Conservation (phyloP, 2,329 filamentous ascomycete species). For the Colletotrichum coccodes region DNA sequence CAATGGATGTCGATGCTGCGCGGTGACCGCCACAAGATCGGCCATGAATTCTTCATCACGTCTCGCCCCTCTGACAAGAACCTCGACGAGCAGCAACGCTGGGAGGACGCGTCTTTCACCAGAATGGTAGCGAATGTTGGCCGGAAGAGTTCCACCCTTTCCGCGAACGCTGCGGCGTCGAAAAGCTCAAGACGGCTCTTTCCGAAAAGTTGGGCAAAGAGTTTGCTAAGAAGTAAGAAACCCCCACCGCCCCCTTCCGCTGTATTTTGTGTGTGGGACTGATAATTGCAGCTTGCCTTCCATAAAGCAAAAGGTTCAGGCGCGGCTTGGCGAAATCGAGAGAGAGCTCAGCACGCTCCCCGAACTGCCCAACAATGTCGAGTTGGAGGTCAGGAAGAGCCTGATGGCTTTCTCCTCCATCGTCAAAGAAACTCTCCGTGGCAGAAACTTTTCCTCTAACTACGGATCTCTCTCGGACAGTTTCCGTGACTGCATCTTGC, state of each 20-base stretch:
- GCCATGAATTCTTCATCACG: conserved; percentile 83
- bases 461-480: conserved; percentile 59
- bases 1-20: conserved; percentile 74
- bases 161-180: conserved; percentile 61
- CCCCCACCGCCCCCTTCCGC: neutral
- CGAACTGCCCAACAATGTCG: conserved; percentile 74
- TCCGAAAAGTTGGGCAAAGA: conserved; percentile 63
- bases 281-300: conserved; percentile 54
- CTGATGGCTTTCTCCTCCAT: conserved; percentile 66
- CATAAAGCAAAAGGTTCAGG: conserved; percentile 63
- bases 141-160: conserved; percentile 59
- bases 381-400: conserved; percentile 70
- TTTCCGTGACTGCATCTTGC: conserved; percentile 60
- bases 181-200: conserved; percentile 61
- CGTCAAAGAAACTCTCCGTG: conserved; percentile 64
- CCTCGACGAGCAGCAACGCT: conserved; percentile 61
- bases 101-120: conserved; percentile 65
- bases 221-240: conserved; percentile 60
- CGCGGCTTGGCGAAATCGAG: conserved; percentile 62
- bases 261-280: neutral
- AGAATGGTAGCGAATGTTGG: conserved; percentile 53
- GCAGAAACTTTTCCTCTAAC: conserved; percentile 54
- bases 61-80: conserved; percentile 70
- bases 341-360: conserved; percentile 68
- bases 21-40: conserved; percentile 69